Conservation (phyloP, 768 basidiomycete species). For the Goffeauzyma gilvescens region DNA sequence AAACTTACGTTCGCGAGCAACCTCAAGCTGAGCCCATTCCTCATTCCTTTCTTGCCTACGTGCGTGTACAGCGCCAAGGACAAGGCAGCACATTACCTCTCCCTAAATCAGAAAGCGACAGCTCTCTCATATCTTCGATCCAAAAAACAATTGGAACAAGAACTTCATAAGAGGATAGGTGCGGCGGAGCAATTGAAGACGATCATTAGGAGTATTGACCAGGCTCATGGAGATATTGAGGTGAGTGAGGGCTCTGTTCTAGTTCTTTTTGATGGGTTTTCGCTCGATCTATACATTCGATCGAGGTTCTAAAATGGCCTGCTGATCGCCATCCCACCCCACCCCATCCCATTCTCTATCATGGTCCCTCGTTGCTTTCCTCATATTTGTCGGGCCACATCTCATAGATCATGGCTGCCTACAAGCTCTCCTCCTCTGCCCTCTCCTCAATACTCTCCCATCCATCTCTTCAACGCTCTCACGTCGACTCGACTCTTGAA, state of each 20-base stretch:
- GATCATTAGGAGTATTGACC: slow-evolving; percentile 64
- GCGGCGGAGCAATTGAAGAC: slow-evolving; percentile 56
- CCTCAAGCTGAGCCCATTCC: neutral
- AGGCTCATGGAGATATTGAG: slow-evolving; percentile 73
- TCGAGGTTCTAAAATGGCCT: neutral
- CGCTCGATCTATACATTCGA: no score
- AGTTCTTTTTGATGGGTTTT: no score
- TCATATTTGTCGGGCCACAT: neutral
- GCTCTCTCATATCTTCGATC: slow-evolving; percentile 62
- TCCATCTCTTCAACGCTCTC: slow-evolving; percentile 57
- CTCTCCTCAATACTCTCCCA: slow-evolving; percentile 57
- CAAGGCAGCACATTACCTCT: slow-evolving; percentile 48
- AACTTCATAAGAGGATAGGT: slow-evolving; percentile 53
- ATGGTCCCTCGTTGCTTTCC: no score
- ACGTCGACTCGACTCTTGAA: slow-evolving; percentile 71
- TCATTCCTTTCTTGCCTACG: no score
- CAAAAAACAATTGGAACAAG: slow-evolving; percentile 60
- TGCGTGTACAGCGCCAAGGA: slow-evolving; percentile 41
- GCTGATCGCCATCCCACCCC: neutral
- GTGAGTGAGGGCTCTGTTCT: slow-evolving; percentile 34
- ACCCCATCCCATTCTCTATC: neutral
- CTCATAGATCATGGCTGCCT: slow-evolving; percentile 61
- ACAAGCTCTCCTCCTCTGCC: slow-evolving; percentile 63
- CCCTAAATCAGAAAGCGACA: slow-evolving; percentile 49
- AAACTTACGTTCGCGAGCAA: no score